Percentiles rank a stretch among this genome's conserved stretches.
phyloP scores from a whole-genome alignment of 495 filamentous ascomycete species.

The Talaromyces ruber region DNA sequence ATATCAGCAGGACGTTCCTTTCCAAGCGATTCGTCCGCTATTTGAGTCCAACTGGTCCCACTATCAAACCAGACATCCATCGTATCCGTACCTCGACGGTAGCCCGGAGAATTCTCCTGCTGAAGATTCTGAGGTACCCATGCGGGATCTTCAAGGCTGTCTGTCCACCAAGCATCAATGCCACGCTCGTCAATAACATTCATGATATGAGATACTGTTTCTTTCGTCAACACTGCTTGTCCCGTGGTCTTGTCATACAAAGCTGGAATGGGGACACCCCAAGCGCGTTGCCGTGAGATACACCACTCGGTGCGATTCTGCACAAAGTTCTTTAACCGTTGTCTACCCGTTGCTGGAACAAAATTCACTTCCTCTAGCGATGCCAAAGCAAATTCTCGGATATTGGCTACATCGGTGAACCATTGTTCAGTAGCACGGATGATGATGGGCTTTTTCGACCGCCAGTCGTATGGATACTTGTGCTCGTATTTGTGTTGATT shows the following conservation, averaged over 20 bases:
- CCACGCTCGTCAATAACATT: slow-evolving; percentile 65
- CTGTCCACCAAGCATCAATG: slow-evolving; percentile 89
- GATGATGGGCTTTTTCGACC: slow-evolving; percentile 86
- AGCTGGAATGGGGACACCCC: slow-evolving; percentile 93
- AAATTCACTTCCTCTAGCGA: slow-evolving; percentile 67
- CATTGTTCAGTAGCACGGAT: slow-evolving; percentile 91
- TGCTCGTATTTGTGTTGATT: slow-evolving; percentile 62
- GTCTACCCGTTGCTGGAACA: slow-evolving; percentile 61
- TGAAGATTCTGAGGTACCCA: slow-evolving; percentile 61
- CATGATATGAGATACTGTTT: slow-evolving; percentile 80
- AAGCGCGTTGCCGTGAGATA: slow-evolving; percentile 93
- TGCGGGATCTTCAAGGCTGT: slow-evolving; percentile 57
- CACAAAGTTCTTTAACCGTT: slow-evolving; percentile 73
- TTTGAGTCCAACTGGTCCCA: slow-evolving; percentile 82
- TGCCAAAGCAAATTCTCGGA: slow-evolving; percentile 62
- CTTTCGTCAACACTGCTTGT: slow-evolving; percentile 64
- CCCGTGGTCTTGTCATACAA: slow-evolving; percentile 63
- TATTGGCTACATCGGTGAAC: slow-evolving; percentile 85
- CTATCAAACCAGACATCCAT: slow-evolving; percentile 99
- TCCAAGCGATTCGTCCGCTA: slow-evolving; percentile 21
- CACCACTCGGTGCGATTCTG: slow-evolving; percentile 92
- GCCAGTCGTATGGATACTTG: slow-evolving; percentile 97
- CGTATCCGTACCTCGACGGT: slow-evolving; percentile 79
- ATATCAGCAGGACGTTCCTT: slow-evolving; percentile 64
- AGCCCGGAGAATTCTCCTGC: slow-evolving; percentile 26